Evolutionary conservation across 352 stramenopile species (phyloP), one percentile per base, ranked within the genome.

Genomic region (Pythium aphanidermatum): DNA sequence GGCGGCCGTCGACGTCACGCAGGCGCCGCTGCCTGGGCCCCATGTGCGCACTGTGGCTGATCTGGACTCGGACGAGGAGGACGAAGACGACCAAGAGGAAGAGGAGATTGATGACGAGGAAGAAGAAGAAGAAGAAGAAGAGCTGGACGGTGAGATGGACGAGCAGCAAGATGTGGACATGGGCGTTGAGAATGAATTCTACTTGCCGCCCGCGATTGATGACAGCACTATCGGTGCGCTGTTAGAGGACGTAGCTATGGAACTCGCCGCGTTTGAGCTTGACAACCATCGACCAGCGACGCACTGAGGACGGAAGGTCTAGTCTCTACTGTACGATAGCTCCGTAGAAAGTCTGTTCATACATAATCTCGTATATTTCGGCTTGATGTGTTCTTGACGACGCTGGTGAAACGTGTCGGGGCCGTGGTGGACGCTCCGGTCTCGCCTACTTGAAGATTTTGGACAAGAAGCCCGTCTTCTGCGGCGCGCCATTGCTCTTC

Each of bases 231-330:
- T 85, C 16, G 59, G 63, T 26, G 55, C 52, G 21, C 41, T 87
- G 37, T 64, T 88, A 41, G 58, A 85, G 35, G 68, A 88, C 40
- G 70, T 88, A 41, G 70, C 75, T 46, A 85, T 85, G 72, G 73
- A 88, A 37, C 74, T 88, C 48, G 68, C 72, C 20, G 49, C 65
- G 3, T 70, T 87, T 36, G 70, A 71, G n/a, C n/a, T n/a, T n/a
- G n/a, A n/a, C n/a, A n/a, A n/a, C n/a, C n/a, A n/a, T n/a, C n/a
- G n/a, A n/a, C n/a, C n/a, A n/a, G n/a, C n/a, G n/a, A n/a, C n/a
- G n/a, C n/a, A n/a, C n/a, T n/a, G n/a, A n/a, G n/a, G n/a, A n/a
- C n/a, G n/a, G n/a, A n/a, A n/a, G n/a, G n/a, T n/a, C n/a, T 33
- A 14, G 4, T 37, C 31, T 14, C 31, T 37, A 21, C 14, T 33